Conservation (phyloP, 2,329 filamentous ascomycete species). For the Aspergillus fijiensis region DNA sequence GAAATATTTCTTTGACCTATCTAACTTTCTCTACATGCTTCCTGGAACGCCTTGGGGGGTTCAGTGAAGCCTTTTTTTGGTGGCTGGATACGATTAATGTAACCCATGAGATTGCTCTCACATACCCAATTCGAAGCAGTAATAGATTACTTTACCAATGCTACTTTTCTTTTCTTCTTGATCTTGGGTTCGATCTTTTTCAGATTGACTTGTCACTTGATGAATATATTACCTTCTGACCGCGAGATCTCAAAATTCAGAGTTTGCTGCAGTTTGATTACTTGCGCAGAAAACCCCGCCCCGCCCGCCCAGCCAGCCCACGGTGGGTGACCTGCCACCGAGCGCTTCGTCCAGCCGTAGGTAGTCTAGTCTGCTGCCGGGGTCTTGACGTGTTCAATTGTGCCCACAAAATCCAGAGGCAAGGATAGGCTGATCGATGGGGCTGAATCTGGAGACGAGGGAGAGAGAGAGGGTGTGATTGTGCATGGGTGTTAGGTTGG, state of each 20-base stretch:
- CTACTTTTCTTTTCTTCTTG: conserved; percentile 5
- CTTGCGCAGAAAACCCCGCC: not conserved
- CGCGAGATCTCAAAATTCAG: not conserved
- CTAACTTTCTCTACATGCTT: conserved; percentile 16
- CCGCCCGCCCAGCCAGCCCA: not conserved
- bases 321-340: not conserved
- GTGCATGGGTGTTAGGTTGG: not conserved
- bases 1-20: conserved; percentile 13
- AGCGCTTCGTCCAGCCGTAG: not conserved
- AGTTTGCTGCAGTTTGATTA: not conserved
- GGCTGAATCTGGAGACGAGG: not conserved
- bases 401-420: not conserved
- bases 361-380: not conserved
- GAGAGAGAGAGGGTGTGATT: not conserved
- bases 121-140: conserved; percentile 17
- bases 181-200: not conserved
- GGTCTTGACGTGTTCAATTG: not conserved
- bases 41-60: conserved; percentile 25
- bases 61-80: conserved; percentile 23
- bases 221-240: not conserved
- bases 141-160: conserved; percentile 7
- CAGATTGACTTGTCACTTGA: not conserved
- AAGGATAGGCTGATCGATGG: not conserved
- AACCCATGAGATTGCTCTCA: conserved; percentile 26
- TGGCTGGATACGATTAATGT: conserved; percentile 30